These are phyloP conservation scores for Leucosporidium yakuticum DNA, from an alignment of 768 basidiomycete genomes.

Conservation along the genomic window DNA sequence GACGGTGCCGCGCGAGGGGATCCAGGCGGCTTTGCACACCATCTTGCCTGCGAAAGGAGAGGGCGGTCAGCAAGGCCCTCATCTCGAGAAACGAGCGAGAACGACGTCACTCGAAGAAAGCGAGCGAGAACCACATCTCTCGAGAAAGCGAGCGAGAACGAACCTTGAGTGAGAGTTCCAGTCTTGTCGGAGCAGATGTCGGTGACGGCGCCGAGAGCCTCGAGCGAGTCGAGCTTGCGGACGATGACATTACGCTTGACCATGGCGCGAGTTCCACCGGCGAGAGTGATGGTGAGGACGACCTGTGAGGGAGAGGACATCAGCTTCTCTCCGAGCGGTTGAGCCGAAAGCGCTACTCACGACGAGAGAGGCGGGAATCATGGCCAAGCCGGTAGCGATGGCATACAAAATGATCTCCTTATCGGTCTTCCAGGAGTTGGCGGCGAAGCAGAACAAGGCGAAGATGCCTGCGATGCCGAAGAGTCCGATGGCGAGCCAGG, in stretches of 20 bases:
- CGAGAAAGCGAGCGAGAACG: neutral
- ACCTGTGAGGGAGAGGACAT: conserved; percentile 19
- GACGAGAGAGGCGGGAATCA: conserved; percentile 35
- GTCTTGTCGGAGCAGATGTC: conserved; percentile 50
- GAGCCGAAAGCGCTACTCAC: conserved; percentile 8
- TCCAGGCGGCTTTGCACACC: conserved; percentile 48
- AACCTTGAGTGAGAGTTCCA: conserved; percentile 45
- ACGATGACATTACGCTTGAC: conserved; percentile 49
- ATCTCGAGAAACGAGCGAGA: neutral
- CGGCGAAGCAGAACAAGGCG: conserved; percentile 37
- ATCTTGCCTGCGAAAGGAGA: conserved; percentile 43
- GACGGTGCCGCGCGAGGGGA: conserved; percentile 41
- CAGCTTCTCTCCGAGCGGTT: neutral
- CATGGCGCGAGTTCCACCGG: conserved; percentile 52
- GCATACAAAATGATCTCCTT: conserved; percentile 38
- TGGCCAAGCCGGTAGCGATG: conserved; percentile 32
- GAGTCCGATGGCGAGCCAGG: conserved; percentile 36
- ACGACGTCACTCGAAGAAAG: neutral
- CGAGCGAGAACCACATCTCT: too few relatives aligned
- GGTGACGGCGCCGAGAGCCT: conserved; percentile 46
- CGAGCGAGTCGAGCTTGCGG: conserved; percentile 42
- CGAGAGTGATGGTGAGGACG: conserved; percentile 53
- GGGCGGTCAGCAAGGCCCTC: neutral
- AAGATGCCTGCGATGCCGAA: conserved; percentile 35
- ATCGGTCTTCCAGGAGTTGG: conserved; percentile 29